These are phyloP conservation scores for Arachnomyces sp. DNA, from an alignment of 2,329 filamentous ascomycete species.

Conservation along the genomic window DNA sequence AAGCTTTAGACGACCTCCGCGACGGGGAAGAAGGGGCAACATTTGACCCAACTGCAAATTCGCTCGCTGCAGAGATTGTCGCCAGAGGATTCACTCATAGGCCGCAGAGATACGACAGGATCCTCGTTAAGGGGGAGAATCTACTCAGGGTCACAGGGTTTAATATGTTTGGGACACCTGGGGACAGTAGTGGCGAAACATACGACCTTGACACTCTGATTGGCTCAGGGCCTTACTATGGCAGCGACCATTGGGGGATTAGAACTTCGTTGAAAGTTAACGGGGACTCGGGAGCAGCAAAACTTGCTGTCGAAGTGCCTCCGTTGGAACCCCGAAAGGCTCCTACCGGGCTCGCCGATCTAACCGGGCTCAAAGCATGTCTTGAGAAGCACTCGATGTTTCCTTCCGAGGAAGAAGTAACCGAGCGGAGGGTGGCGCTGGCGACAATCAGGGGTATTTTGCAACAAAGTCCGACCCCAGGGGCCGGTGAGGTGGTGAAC, in stretches of 20 bases:
- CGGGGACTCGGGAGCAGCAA: background rate
- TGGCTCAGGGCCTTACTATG: slow-evolving; percentile 11
- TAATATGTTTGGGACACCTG: slow-evolving; percentile 50
- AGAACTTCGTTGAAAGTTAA: slow-evolving; percentile 7
- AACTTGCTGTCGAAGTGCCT: slow-evolving; percentile 1
- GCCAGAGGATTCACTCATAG: slow-evolving; percentile 42
- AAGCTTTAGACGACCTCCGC: slow-evolving; percentile 28
- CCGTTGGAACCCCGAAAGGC: slow-evolving; percentile 1
- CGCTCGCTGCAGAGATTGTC: slow-evolving; percentile 45
- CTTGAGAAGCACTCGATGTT: slow-evolving; percentile 36
- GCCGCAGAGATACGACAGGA: slow-evolving; percentile 59
- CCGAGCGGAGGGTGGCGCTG: slow-evolving; percentile 38
- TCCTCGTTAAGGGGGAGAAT: slow-evolving; percentile 44
- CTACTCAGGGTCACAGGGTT: slow-evolving; percentile 39
- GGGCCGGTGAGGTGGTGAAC: slow-evolving; percentile 15
- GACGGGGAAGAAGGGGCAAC: slow-evolving; percentile 58
- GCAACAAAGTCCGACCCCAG: slow-evolving; percentile 23
- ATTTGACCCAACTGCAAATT: slow-evolving; percentile 53
- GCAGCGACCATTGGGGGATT: slow-evolving; percentile 27
- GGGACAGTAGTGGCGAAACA: slow-evolving; percentile 9
- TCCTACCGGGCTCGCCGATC: background rate
- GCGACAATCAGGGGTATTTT: slow-evolving; percentile 38
- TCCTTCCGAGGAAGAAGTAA: slow-evolving; percentile 40
- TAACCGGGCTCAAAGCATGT: slow-evolving; percentile 28
- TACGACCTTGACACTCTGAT: too few relatives aligned